phyloP scores from a whole-genome alignment of 306 rosid genomes.

The Comarum palustre region DNA sequence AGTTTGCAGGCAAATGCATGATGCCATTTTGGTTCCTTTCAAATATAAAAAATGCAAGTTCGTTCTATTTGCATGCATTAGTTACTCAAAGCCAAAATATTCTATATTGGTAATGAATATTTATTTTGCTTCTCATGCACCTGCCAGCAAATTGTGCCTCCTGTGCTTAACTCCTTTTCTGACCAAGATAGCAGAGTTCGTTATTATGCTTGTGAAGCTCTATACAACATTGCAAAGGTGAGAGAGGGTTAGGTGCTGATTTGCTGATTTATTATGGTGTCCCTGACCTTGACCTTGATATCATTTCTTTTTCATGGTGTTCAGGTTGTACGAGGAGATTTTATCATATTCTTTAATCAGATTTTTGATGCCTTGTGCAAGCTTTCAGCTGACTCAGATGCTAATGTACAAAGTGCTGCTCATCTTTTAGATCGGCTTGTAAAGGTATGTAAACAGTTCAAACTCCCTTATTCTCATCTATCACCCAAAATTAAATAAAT shows the following conservation, averaged over 20 bases:
- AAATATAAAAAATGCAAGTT: background rate
- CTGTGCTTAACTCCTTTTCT: conserved; percentile 78
- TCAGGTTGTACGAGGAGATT: conserved; percentile 99
- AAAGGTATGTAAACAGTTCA: conserved; percentile 48
- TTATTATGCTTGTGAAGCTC: conserved; percentile 96
- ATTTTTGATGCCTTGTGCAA: conserved; percentile 97
- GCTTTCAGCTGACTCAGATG: conserved; percentile 96
- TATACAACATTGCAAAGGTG: conserved; percentile 97
- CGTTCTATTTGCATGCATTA: background rate
- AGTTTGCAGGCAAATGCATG: background rate
- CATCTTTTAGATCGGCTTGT: conserved; percentile 96
- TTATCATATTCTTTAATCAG: conserved; percentile 88
- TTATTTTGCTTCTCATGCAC: conserved; percentile 25
- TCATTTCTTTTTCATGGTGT: conserved; percentile 14
- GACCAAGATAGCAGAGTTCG: conserved; percentile 99
- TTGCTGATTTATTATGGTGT: conserved; percentile 7
- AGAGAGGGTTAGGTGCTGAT: conserved; percentile 31
- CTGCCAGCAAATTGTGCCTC: conserved; percentile 91
- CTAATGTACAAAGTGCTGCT: conserved; percentile 97
- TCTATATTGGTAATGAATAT: background rate
- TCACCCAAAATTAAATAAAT: background rate
- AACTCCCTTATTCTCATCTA: conserved; percentile 17
- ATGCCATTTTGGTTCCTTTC: conserved; percentile 1
- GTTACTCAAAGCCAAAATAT: background rate
- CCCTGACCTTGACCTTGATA: conserved; percentile 34